Evolutionary conservation across 148 eudicot species (phyloP).

Genomic region (Polygonum maritimum): DNA sequence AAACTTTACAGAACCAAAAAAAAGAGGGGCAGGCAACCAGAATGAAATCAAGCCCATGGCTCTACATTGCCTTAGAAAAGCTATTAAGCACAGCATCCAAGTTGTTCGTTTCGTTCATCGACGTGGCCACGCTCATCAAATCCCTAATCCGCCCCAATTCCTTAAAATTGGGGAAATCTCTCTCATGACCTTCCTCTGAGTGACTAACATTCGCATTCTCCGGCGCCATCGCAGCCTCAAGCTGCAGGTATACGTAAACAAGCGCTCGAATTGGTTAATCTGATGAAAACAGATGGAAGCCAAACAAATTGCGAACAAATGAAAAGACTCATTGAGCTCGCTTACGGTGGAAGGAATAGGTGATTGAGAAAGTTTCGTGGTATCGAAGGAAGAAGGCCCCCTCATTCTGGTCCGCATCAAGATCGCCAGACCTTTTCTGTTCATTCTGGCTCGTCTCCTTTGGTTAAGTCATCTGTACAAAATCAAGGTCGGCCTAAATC

Average conservation of each 20-base stretch:
- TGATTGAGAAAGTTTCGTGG: constrained; percentile 6
- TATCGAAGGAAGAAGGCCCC: constrained; percentile 34
- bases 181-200: background rate
- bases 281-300: background rate
- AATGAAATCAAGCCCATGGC: background rate
- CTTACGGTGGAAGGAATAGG: constrained; percentile 41
- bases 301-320: background rate
- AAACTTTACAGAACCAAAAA: background rate
- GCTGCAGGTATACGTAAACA: background rate
- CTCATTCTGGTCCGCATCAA: constrained; percentile 77
- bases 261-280: background rate
- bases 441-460: constrained; percentile 29
- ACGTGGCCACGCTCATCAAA: constrained; percentile 74
- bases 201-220: background rate
- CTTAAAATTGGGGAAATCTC: constrained; percentile 26
- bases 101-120: constrained; percentile 67
- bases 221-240: background rate
- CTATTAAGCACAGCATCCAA: constrained; percentile 56
- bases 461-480: background rate
- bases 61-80: constrained; percentile 53
- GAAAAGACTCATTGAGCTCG: background rate
- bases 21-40: background rate
- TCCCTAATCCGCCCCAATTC: constrained; percentile 55
- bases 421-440: constrained; percentile 72
- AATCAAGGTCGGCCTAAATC: too few relatives aligned